Conservation (phyloP, 2,329 filamentous ascomycete species). For the Aspergillus sp. region DNA sequence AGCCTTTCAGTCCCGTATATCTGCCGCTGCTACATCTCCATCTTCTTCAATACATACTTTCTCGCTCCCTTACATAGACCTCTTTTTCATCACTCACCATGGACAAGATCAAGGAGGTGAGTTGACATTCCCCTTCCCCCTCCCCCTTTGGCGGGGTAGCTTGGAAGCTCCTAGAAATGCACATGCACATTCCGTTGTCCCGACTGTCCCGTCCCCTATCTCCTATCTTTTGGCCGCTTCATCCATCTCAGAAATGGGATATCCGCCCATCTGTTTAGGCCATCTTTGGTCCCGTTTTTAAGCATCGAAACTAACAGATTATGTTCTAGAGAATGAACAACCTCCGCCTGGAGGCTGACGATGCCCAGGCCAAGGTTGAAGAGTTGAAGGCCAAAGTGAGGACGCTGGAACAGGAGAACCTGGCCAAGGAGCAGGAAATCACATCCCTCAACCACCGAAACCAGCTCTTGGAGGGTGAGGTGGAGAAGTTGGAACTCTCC, state of each 20-base stretch:
- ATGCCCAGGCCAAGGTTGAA: conserved; percentile 75
- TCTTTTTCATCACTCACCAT: conserved; percentile 46
- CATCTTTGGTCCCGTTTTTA: conserved; percentile 6
- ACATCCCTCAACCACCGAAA: conserved; percentile 96
- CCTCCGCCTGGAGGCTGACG: conserved; percentile 91
- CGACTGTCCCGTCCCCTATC: conserved; percentile 11
- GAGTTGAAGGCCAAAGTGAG: conserved; percentile 88
- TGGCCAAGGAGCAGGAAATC: conserved; percentile 97
- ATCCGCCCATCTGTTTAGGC: not conserved
- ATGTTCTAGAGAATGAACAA: conserved; percentile 79
- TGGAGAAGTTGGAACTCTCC: conserved; percentile 84
- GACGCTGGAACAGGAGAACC: conserved; percentile 87
- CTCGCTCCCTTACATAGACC: conserved; percentile 26
- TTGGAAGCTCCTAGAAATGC: conserved; percentile 28
- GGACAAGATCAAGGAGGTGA: conserved; percentile 89
- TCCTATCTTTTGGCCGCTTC: not conserved
- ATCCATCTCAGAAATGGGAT: not conserved
- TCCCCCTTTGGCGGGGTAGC: conserved; percentile 41
- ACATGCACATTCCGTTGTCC: conserved; percentile 15
- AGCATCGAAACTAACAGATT: conserved; percentile 15
- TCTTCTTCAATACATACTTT: conserved; percentile 29
- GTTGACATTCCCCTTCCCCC: conserved; percentile 37
- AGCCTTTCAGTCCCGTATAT: conserved; percentile 22
- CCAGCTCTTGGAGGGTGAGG: conserved; percentile 80
- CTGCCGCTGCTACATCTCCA: not conserved